These are phyloP conservation scores for Pleurotus cornucopiae DNA, from an alignment of 768 basidiomycete species.

Conservation along the genomic window DNA sequence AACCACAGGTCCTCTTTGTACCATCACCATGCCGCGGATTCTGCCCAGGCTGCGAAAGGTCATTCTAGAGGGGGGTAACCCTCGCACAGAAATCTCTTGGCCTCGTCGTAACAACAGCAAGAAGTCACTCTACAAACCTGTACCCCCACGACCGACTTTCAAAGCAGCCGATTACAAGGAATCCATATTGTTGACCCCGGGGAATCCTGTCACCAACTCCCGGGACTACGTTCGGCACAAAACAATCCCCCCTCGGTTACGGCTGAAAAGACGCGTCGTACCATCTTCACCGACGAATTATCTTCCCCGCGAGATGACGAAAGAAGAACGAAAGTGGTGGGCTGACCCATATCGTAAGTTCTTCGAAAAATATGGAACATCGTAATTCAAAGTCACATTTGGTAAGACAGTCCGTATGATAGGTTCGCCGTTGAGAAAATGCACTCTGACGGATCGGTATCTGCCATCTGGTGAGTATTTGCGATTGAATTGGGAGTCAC, in stretches of 20 bases:
- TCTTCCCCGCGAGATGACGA: slow-evolving; percentile 53
- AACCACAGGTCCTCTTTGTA: no score
- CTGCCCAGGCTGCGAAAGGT: slow-evolving; percentile 57
- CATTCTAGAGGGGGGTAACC: slow-evolving; percentile 26
- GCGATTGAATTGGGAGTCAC: background rate
- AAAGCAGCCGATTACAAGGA: slow-evolving; percentile 38
- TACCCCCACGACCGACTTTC: slow-evolving; percentile 35
- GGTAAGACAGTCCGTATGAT: slow-evolving; percentile 62
- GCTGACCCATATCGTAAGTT: slow-evolving; percentile 71
- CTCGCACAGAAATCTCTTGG: background rate
- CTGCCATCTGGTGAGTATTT: slow-evolving; percentile 53
- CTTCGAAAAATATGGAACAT: slow-evolving; percentile 12
- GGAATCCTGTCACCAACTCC: slow-evolving; percentile 53
- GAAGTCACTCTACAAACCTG: slow-evolving; percentile 31
- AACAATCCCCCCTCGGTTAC: slow-evolving; percentile 44
- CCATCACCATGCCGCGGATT: slow-evolving; percentile 57
- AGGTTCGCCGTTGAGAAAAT: slow-evolving; percentile 56
- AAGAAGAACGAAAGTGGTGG: slow-evolving; percentile 62
- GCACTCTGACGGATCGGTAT: slow-evolving; percentile 41
- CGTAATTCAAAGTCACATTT: background rate
- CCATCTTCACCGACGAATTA: slow-evolving; percentile 20
- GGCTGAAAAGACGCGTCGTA: slow-evolving; percentile 23
- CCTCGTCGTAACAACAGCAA: slow-evolving; percentile 10
- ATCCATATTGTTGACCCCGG: slow-evolving; percentile 59
- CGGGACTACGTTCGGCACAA: slow-evolving; percentile 53